Base-by-base conservation (phyloP, 2,329 filamentous ascomycete genomes). In the Pseudocercospora vitis region DNA sequence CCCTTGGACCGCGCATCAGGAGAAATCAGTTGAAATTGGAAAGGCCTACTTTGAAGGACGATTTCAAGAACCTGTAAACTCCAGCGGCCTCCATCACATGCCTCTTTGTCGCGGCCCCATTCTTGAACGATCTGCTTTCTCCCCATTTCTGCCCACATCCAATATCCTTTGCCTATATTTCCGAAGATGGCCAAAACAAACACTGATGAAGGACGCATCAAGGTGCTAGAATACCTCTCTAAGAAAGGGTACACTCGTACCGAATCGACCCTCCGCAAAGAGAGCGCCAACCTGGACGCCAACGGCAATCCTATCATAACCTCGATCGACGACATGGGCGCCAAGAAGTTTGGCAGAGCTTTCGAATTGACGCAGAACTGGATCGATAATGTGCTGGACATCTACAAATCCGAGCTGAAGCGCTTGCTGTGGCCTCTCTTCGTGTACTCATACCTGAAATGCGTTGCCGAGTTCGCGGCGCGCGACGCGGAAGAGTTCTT, bases 161-260 rank as follows among this genome's bases (percentile, higher is more conserved):
- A n/a, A n/a, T n/a, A n/a, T n/a, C n/a, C n/a, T n/a, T n/a, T n/a
- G n/a, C n/a, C n/a, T n/a, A n/a, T n/a, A n/a, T n/a, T n/a, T n/a
- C n/a, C n/a, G n/a, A n/a, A n/a, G n/a, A 54, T 53, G 48, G 31
- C 33, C 8, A 48, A 24, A 23, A 7, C 46, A 19, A 29, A 54
- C 39, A 45, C 60, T 64, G 37, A 63, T 50, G 11, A 55, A 64
- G 29, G 63, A 49, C 11, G 19, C 7, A n/a, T n/a, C n/a, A 65
- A 88, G 85, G 86, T 99, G 3, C 91, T 96, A 7, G 94, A 99
- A 65, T 99, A 99, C 71, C 79, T 99, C 1, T 83, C 91, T 2
- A 99, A 99, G 71, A 91, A 96, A 62, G 94, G 94, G 0, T 99
- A 96, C 72, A 91, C 86, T 50, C 82, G 88, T 19, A 97, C 94